phyloP scores from a whole-genome alignment of 257 asterid genomes.

The Anisodus acutangulus region DNA sequence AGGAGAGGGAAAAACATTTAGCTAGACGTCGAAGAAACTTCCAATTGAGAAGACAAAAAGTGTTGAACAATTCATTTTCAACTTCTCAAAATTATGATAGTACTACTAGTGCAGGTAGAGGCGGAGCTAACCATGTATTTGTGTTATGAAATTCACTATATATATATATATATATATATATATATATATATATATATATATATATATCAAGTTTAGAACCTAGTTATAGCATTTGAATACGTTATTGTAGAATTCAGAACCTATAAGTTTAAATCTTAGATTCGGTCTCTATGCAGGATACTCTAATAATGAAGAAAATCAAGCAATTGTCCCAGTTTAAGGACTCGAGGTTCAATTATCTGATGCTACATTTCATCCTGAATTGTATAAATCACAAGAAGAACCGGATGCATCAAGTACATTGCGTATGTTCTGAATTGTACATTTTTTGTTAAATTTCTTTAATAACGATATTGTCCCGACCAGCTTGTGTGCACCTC shows the following conservation, averaged over 20 bases:
- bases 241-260: neutral
- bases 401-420: neutral
- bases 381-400: constrained; percentile 17
- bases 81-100: neutral
- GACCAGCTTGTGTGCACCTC: neutral
- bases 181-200: no score
- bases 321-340: constrained; percentile 26
- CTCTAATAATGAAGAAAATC: constrained; percentile 12
- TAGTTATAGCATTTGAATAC: neutral
- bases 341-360: constrained; percentile 18
- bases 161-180: no score
- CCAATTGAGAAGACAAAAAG: constrained; percentile 47
- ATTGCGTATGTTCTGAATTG: neutral
- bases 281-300: neutral
- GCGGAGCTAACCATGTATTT: neutral
- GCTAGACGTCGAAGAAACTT: constrained; percentile 50
- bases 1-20: constrained; percentile 51
- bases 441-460: neutral
- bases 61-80: constrained; percentile 28
- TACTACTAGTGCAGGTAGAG: constrained; percentile 13
- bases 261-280: neutral
- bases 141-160: neutral
- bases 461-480: neutral
- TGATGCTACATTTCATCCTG: constrained; percentile 14
- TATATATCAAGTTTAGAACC: no score